phyloP scores from a whole-genome alignment of 495 filamentous ascomycete genomes.

The Darksidea phi region DNA sequence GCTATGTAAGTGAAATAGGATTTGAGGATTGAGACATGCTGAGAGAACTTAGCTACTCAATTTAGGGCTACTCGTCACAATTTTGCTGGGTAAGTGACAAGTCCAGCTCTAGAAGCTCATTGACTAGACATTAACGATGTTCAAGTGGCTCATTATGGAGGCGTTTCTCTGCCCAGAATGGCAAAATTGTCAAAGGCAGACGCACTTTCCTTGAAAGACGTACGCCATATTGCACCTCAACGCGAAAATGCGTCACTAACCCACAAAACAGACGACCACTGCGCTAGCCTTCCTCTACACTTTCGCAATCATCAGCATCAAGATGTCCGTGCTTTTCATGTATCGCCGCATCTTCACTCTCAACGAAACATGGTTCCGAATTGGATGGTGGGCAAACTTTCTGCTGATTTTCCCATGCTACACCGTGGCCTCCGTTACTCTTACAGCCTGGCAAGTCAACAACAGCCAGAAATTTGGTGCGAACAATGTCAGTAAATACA shows the following conservation, averaged over 20 bases:
- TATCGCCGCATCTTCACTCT: slow-evolving; percentile 9
- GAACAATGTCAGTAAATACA: neutral
- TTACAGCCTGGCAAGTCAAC: neutral
- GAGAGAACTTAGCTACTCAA: neutral
- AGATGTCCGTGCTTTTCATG: slow-evolving; percentile 3
- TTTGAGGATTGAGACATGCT: neutral
- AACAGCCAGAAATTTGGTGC: neutral
- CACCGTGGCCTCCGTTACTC: neutral
- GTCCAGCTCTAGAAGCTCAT: too few species aligned
- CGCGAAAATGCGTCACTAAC: too few species aligned
- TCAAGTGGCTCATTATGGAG: too few species aligned
- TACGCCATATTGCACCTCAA: too few species aligned
- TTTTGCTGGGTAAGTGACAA: neutral
- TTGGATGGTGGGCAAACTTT: slow-evolving; percentile 5
- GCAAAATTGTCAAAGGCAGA: too few species aligned
- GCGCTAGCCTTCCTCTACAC: slow-evolving; percentile 2
- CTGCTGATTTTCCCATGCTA: neutral
- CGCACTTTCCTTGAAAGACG: too few species aligned
- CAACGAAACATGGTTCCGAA: neutral
- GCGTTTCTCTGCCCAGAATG: too few species aligned
- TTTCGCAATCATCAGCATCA: slow-evolving; percentile 4
- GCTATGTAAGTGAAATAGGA: slow-evolving; percentile 5
- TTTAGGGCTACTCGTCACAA: slow-evolving; percentile 2
- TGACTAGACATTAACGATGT: too few species aligned
- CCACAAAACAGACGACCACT: neutral